Evolutionary conservation across 2,329 filamentous ascomycete genomes (phyloP).

Genomic region (Xylariomycetidae sp.): DNA sequence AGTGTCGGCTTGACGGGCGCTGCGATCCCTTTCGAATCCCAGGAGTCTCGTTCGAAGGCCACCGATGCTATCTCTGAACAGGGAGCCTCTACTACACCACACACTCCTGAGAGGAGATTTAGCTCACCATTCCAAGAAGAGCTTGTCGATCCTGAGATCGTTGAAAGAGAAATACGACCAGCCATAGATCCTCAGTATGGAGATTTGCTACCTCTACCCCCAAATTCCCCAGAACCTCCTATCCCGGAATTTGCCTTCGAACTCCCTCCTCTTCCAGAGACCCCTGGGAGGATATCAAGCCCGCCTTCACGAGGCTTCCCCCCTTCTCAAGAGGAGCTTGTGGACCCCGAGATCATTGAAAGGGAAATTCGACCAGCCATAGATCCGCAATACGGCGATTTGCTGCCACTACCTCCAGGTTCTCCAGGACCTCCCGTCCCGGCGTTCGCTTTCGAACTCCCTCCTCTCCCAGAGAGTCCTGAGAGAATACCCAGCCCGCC

Average conservation of each 20-base stretch:
- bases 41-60: slow-evolving; percentile 39
- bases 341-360: slow-evolving; percentile 53
- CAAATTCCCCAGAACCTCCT: slow-evolving; percentile 17
- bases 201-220: slow-evolving; percentile 58
- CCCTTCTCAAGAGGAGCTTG: slow-evolving; percentile 31
- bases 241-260: not conserved
- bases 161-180: slow-evolving; percentile 52
- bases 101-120: slow-evolving; percentile 15
- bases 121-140: slow-evolving; percentile 26
- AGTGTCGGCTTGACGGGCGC: slow-evolving; percentile 58
- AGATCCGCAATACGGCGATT: slow-evolving; percentile 59
- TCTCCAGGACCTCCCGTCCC: slow-evolving; percentile 43
- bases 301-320: too few relatives aligned
- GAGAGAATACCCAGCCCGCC: too few relatives aligned
- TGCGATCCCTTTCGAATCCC: slow-evolving; percentile 35
- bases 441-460: slow-evolving; percentile 33
- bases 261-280: not conserved
- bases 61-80: slow-evolving; percentile 36
- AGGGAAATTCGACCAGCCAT: slow-evolving; percentile 58
- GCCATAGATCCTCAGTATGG: slow-evolving; percentile 62
- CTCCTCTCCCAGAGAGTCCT: slow-evolving; percentile 51
- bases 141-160: slow-evolving; percentile 51
- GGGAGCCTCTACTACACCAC: slow-evolving; percentile 24
- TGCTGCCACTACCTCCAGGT: slow-evolving; percentile 59
- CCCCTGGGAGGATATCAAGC: too few relatives aligned